These are phyloP conservation scores for Lasiosphaeria ovina DNA, from an alignment of 495 filamentous ascomycete species.

Conservation along the genomic window DNA sequence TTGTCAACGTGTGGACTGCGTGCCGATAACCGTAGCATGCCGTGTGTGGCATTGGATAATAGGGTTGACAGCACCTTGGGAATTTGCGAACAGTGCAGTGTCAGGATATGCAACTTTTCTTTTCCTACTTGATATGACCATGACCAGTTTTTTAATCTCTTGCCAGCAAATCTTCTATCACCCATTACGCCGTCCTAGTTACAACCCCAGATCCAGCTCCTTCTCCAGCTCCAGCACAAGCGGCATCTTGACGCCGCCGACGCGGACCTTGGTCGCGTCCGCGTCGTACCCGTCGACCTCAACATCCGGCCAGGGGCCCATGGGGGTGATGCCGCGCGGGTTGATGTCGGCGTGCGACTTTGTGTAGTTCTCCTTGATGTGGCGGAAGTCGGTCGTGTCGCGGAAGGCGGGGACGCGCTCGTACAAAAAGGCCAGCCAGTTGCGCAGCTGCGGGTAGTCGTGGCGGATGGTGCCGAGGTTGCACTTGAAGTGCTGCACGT, in stretches of 20 bases:
- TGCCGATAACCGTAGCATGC: too few relatives aligned
- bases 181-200: too few relatives aligned
- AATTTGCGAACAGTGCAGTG: too few relatives aligned
- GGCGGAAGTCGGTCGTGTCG: constrained; percentile 67
- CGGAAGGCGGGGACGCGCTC: constrained; percentile 59
- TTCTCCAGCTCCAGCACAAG: not conserved
- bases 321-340: constrained; percentile 56
- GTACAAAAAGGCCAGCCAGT: constrained; percentile 67
- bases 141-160: too few relatives aligned
- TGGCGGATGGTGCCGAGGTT: constrained; percentile 80
- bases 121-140: too few relatives aligned
- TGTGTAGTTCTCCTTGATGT: constrained; percentile 59
- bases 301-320: constrained; percentile 65
- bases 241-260: constrained; percentile 2
- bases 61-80: too few relatives aligned
- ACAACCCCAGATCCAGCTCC: not conserved
- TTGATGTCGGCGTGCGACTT: constrained; percentile 53
- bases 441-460: constrained; percentile 67
- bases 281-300: constrained; percentile 20
- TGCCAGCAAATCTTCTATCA: too few relatives aligned
- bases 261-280: too few relatives aligned
- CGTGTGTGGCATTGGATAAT: too few relatives aligned
- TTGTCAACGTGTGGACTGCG: too few relatives aligned
- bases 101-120: too few relatives aligned
- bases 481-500: constrained; percentile 94